Percentiles rank a stretch among this genome's conserved stretches.
phyloP scores from a whole-genome alignment of 768 basidiomycete genomes.

The Pleurotus sapidus region DNA sequence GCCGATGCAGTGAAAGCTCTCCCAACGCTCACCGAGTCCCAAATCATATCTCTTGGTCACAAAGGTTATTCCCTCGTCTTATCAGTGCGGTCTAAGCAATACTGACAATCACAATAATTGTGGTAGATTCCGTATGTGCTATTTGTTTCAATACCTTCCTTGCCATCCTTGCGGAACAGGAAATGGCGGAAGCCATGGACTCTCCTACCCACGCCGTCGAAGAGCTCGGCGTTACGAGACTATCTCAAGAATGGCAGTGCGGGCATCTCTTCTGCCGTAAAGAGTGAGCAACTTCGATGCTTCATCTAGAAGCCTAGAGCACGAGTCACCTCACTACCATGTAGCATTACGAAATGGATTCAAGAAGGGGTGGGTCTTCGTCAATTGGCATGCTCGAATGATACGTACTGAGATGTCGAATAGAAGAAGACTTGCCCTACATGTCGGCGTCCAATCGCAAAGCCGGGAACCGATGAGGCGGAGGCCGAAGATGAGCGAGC shows the following conservation, averaged over 20 bases:
- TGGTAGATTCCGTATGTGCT: slow-evolving; percentile 65
- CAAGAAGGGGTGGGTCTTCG: slow-evolving; percentile 44
- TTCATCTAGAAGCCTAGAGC: slow-evolving; percentile 7
- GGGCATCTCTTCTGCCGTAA: slow-evolving; percentile 79
- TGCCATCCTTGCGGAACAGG: slow-evolving; percentile 72
- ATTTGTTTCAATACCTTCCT: slow-evolving; percentile 72
- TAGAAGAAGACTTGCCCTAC: slow-evolving; percentile 67
- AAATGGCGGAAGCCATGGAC: slow-evolving; percentile 72
- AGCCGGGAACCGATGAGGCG: neutral
- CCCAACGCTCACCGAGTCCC: slow-evolving; percentile 48
- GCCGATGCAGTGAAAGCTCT: slow-evolving; percentile 28
- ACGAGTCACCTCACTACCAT: slow-evolving; percentile 12
- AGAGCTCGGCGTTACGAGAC: slow-evolving; percentile 65
- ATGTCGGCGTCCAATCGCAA: slow-evolving; percentile 48
- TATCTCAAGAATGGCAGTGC: slow-evolving; percentile 50
- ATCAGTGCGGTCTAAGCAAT: neutral
- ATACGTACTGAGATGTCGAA: neutral
- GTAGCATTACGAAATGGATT: slow-evolving; percentile 66
- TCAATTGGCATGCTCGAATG: neutral
- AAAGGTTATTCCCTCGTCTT: slow-evolving; percentile 30
- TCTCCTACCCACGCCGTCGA: slow-evolving; percentile 73
- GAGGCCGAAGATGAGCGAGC: too few relatives aligned
- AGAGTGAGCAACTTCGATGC: slow-evolving; percentile 49
- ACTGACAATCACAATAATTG: too few relatives aligned
- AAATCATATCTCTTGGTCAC: slow-evolving; percentile 44